phyloP scores from a whole-genome alignment of 139 green algal genomes.

The Penium margaritaceum region DNA sequence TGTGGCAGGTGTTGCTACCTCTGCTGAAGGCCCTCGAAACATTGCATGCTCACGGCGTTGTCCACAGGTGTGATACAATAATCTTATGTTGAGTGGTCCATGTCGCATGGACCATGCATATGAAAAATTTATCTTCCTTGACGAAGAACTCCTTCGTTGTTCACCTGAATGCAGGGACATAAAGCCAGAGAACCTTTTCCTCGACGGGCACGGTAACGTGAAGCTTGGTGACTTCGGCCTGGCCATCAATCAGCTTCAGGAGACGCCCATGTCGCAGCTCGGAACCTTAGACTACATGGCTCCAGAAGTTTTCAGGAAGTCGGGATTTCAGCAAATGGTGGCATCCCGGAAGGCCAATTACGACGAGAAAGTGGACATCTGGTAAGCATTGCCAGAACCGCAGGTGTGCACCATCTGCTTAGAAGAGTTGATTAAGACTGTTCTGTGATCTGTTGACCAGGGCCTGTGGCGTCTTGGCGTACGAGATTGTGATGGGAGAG shows the following conservation, averaged over 20 bases:
- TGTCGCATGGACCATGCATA: too few species aligned
- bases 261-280: conserved; percentile 55
- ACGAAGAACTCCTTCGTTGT: background rate
- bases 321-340: conserved; percentile 6
- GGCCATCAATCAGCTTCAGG: conserved; percentile 50
- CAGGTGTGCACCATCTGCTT: background rate
- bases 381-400: conserved; percentile 45
- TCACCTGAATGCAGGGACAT: conserved; percentile 34
- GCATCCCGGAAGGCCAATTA: conserved; percentile 58
- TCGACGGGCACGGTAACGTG: background rate
- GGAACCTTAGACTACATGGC: conserved; percentile 69
- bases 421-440: background rate
- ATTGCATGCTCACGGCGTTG: conserved; percentile 59
- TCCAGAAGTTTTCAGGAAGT: conserved; percentile 51
- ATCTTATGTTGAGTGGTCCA: too few species aligned
- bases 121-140: too few species aligned
- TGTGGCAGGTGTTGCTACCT: conserved; percentile 46
- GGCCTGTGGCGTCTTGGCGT: conserved; percentile 25
- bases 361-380: conserved; percentile 61
- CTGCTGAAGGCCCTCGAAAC: conserved; percentile 62
- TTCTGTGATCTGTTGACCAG: background rate
- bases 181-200: conserved; percentile 43
- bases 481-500: conserved; percentile 13
- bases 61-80: conserved; percentile 49
- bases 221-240: conserved; percentile 64